Evolutionary conservation across 1,284 basidiomycete genomes (phyloP), one percentile per base, ranked within the genome.

Genomic region (Boletus austroedulis): DNA sequence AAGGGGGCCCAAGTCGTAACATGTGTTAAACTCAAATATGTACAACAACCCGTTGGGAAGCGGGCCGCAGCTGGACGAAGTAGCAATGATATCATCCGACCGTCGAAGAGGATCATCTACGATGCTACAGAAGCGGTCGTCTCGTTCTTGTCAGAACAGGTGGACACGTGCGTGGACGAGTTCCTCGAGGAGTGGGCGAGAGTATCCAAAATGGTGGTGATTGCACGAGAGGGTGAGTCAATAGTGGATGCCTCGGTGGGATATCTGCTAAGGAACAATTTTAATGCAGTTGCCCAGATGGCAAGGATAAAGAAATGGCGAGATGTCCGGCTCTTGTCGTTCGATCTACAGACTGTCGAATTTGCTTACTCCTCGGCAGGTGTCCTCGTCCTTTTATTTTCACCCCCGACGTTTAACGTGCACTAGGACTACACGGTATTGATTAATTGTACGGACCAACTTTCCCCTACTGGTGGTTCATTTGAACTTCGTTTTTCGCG

Each of bases 181-280:
- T 95, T 97, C 70, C 75, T 93, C 62, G 87, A 92, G 65, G 93
- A 94, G 70, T 96, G 94, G 93, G 90, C 91, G 51, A 81, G 89
- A 43, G 87, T 96, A 34, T 91, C 90, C 40, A 95, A 94, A 74
- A 92, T 95, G 81, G 90, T 94, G 19, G 89, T 94, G 41, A 92
- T 97, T 57, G 92, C 93, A 8, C 83, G 92, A 62, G 92, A 95
- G 78, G 84, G 91, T 89, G 67, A 64, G 76, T 67, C 14, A 9
- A 19, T 53, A 44, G 36, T 11, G 28, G 4, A 34, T 51, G 40
- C 52, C 38, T 60, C 15, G 34, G 26, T n/a, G n/a, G 29, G 21
- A 31, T 29, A 36, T 43, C 60, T 50, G 58, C 56, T 55, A 48
- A 56, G 32, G 2, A n/a, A 5, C n/a, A 59, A 41, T 51, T 23